Conservation (phyloP, 257 asterid species). For the Scutellaria barbata region DNA sequence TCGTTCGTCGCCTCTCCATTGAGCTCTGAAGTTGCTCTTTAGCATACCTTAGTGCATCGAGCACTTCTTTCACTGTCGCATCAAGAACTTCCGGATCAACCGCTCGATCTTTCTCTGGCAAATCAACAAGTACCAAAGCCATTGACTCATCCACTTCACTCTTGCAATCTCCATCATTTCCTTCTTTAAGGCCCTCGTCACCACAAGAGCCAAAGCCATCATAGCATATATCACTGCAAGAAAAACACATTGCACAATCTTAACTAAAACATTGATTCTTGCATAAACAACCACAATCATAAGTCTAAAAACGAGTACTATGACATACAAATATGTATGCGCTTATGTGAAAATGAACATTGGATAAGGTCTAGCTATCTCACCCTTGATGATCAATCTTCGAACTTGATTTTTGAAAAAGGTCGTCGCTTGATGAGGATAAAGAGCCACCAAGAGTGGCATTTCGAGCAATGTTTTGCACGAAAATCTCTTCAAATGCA, state of each 20-base stretch:
- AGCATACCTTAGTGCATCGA: conserved; percentile 59
- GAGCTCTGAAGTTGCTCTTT: conserved; percentile 67
- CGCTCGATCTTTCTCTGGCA: conserved; percentile 28
- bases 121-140: conserved; percentile 60
- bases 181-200: conserved; percentile 31
- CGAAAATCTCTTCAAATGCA: conserved; percentile 19
- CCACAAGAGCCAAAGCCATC: conserved; percentile 27
- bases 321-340: too few species aligned
- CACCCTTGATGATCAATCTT: conserved; percentile 49
- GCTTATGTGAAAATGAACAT: neutral
- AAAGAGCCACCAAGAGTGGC: conserved; percentile 25
- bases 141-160: conserved; percentile 48
- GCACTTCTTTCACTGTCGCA: conserved; percentile 69
- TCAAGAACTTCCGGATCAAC: conserved; percentile 71
- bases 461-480: conserved; percentile 19
- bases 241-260: conserved; percentile 1
- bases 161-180: conserved; percentile 35
- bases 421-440: conserved; percentile 19
- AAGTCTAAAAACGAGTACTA: neutral
- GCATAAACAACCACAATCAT: neutral
- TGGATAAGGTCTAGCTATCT: neutral
- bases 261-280: neutral
- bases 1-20: conserved; percentile 53
- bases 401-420: conserved; percentile 36
- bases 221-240: conserved; percentile 26